Percentiles rank a stretch among this genome's conserved stretches.
Evolutionary conservation across 768 basidiomycete genomes (phyloP).

Genomic region (Trametes elegans): DNA sequence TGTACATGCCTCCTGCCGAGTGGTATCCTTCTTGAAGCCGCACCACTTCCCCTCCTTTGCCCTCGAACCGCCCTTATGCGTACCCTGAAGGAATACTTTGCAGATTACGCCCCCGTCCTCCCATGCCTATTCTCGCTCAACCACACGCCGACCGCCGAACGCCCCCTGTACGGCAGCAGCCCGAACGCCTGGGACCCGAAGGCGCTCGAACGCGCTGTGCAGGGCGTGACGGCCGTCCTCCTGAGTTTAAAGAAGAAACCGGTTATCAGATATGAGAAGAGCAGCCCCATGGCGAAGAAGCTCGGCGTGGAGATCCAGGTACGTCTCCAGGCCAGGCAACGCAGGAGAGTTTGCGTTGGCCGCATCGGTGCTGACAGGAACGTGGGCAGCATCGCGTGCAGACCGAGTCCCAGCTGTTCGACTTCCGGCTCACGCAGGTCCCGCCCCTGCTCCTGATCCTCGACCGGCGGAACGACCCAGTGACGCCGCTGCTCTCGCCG

Average conservation of each 20-base stretch:
- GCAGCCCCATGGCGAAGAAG: conserved; percentile 90
- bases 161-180: conserved; percentile 69
- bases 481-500: conserved; percentile 92
- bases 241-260: conserved; percentile 97
- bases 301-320: conserved; percentile 86
- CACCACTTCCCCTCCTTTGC: background rate
- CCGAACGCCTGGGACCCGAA: conserved; percentile 71
- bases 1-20: too few species aligned
- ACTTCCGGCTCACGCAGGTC: conserved; percentile 87
- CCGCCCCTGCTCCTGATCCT: conserved; percentile 88
- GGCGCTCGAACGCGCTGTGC: conserved; percentile 75
- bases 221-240: conserved; percentile 81
- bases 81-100: conserved; percentile 84
- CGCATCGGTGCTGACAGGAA: conserved; percentile 6
- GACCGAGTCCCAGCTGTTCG: conserved; percentile 80
- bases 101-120: conserved; percentile 88
- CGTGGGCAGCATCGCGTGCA: conserved; percentile 68
- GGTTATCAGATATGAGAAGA: conserved; percentile 88
- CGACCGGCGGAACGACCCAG: conserved; percentile 95
- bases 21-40: background rate
- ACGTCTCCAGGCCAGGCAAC: conserved; percentile 27
- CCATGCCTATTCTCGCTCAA: conserved; percentile 88
- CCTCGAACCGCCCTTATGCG: conserved; percentile 12
- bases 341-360: background rate
- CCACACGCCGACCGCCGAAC: conserved; percentile 58